Conservation (phyloP, 2,329 filamentous ascomycete genomes). For the Colletotrichum destructivum region DNA sequence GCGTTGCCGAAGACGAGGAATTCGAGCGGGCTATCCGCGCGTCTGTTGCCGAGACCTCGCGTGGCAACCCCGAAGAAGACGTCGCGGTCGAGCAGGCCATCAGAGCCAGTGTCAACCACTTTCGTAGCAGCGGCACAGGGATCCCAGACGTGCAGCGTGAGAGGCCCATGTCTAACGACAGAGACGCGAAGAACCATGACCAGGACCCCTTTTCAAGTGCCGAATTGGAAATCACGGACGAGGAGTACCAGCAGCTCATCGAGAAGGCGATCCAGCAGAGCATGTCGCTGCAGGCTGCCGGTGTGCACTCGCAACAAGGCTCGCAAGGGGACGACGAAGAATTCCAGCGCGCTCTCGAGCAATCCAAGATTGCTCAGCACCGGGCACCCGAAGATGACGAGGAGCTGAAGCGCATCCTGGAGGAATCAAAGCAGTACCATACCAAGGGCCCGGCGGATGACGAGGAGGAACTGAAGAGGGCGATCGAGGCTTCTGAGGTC, state of each 20-base stretch:
- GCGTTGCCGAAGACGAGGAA: constrained; percentile 65
- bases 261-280: constrained; percentile 71
- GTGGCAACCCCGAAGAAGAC: constrained; percentile 79
- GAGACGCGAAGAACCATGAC: constrained; percentile 39
- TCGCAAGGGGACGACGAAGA: constrained; percentile 53
- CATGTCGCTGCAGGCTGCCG: constrained; percentile 51
- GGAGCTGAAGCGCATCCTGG: constrained; percentile 57
- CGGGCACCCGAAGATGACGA: constrained; percentile 49
- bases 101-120: constrained; percentile 76
- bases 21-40: constrained; percentile 80
- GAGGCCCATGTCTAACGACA: background rate
- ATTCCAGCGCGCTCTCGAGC: constrained; percentile 58
- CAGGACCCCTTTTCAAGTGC: constrained; percentile 36
- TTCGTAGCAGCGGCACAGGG: constrained; percentile 50
- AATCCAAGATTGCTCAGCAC: constrained; percentile 49
- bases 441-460: constrained; percentile 48
- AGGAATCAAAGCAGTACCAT: constrained; percentile 54
- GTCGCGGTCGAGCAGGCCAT: constrained; percentile 80
- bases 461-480: constrained; percentile 63
- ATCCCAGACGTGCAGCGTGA: constrained; percentile 32
- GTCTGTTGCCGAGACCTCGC: constrained; percentile 79
- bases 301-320: constrained; percentile 44
- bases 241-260: constrained; percentile 71
- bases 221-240: constrained; percentile 65
- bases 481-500: constrained; percentile 63